A percentile compares a stretch with the other conserved stretches of the same genome.
phyloP scores from a whole-genome alignment of 2,329 filamentous ascomycete genomes.

The Xenoacremonium recifei region DNA sequence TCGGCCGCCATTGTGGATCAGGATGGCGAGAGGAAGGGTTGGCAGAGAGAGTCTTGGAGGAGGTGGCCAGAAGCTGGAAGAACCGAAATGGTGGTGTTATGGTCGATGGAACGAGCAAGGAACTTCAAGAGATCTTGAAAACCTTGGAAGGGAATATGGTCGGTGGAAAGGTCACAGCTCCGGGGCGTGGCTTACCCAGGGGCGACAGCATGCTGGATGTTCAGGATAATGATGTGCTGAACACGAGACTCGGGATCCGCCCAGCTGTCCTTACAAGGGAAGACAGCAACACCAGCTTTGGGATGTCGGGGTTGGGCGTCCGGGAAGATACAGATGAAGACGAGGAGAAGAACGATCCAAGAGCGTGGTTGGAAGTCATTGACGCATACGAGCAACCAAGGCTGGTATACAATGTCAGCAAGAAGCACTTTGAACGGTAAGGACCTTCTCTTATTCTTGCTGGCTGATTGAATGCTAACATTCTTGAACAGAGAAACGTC shows the following conservation, averaged over 20 bases:
- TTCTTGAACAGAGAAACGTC: conserved; percentile 49
- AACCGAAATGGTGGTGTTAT: conserved; percentile 85
- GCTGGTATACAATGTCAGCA: conserved; percentile 70
- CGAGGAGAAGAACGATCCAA: conserved; percentile 63
- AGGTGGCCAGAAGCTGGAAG: conserved; percentile 90
- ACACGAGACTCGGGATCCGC: conserved; percentile 56
- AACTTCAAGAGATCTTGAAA: conserved; percentile 80
- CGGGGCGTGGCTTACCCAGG: conserved; percentile 48
- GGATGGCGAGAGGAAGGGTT: conserved; percentile 95
- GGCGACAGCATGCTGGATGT: conserved; percentile 63
- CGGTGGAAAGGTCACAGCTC: conserved; percentile 67
- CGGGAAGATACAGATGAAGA: conserved; percentile 57
- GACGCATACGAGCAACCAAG: conserved; percentile 84
- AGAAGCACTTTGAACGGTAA: conserved; percentile 87
- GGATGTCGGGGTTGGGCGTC: conserved; percentile 52
- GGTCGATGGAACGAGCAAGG: conserved; percentile 75
- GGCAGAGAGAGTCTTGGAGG: conserved; percentile 88
- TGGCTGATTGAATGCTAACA: conserved; percentile 12
- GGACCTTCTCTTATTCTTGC: conserved; percentile 10
- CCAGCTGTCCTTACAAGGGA: conserved; percentile 48
- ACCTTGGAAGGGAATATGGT: conserved; percentile 84
- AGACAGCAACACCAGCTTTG: conserved; percentile 66
- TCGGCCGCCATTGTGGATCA: conserved; percentile 90
- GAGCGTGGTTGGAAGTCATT: conserved; percentile 81
- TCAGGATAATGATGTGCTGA: conserved; percentile 50